Percentiles rank a stretch among this genome's conserved stretches.
Conservation (phyloP, 768 basidiomycete genomes). For the Ramaria sp. region DNA sequence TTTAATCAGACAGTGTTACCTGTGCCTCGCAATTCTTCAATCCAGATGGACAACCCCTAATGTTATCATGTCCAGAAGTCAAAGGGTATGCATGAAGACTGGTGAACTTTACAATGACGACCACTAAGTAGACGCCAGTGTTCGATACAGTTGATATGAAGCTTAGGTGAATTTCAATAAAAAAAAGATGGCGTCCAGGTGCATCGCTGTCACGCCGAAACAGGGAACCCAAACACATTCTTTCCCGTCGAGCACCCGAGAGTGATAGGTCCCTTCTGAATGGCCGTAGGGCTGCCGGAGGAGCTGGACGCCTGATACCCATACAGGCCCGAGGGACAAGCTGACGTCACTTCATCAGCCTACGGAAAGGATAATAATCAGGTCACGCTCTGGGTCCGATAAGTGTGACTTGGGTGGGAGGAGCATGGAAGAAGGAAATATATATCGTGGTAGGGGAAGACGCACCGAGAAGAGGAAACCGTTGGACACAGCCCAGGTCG, state of each 20-base stretch:
- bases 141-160: too few relatives aligned
- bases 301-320: not conserved
- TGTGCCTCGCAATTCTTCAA: too few relatives aligned
- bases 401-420: not conserved
- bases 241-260: not conserved
- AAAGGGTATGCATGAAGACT: too few relatives aligned
- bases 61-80: too few relatives aligned
- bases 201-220: not conserved
- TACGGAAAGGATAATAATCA: not conserved
- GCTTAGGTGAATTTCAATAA: too few relatives aligned
- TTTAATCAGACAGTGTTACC: too few relatives aligned
- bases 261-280: conserved; percentile 1
- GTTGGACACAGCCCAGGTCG: not conserved
- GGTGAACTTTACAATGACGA: too few relatives aligned
- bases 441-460: not conserved
- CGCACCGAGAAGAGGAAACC: conserved; percentile 3
- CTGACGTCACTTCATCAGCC: not conserved
- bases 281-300: conserved; percentile 1
- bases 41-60: too few relatives aligned
- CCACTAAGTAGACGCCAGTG: too few relatives aligned
- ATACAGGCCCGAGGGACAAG: conserved; percentile 4
- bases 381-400: not conserved
- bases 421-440: not conserved
- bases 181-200: too few relatives aligned
- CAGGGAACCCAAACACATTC: conserved; percentile 2